Evolutionary conservation across 2,329 filamentous ascomycete species (phyloP).

Genomic region (Immersiporthe knoxdaviesiana): DNA sequence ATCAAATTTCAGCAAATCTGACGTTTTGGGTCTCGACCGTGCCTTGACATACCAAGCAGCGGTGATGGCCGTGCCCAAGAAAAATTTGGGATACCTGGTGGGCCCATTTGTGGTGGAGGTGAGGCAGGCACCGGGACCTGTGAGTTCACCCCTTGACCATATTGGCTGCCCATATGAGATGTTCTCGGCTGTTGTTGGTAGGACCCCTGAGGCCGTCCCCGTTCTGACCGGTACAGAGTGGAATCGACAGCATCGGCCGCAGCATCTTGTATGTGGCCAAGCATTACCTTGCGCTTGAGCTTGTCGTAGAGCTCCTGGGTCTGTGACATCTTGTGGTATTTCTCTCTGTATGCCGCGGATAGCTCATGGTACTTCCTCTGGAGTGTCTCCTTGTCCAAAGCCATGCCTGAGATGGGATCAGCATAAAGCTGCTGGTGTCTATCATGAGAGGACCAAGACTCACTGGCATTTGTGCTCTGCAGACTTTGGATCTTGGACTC

Average conservation of each 20-base stretch:
- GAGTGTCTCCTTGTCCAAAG: conserved; percentile 64
- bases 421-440: neutral
- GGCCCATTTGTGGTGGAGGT: conserved; percentile 18
- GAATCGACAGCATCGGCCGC: conserved; percentile 55
- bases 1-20: neutral
- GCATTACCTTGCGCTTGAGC: conserved; percentile 58
- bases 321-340: conserved; percentile 69
- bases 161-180: conserved; percentile 13
- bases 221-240: conserved; percentile 38
- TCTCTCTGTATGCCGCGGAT: conserved; percentile 67
- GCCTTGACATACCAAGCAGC: conserved; percentile 30
- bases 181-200: conserved; percentile 25
- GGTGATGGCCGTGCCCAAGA: conserved; percentile 24
- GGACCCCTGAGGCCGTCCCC: neutral
- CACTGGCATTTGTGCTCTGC: conserved; percentile 67
- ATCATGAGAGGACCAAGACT: conserved; percentile 31
- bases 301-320: conserved; percentile 69
- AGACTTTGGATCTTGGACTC: conserved; percentile 72
- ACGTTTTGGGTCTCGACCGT: neutral
- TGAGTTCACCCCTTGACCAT: conserved; percentile 4
- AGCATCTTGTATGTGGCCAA: conserved; percentile 58
- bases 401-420: conserved; percentile 50
- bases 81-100: conserved; percentile 8
- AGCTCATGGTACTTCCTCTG: conserved; percentile 75
- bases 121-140: conserved; percentile 1